Evolutionary conservation across 805 yeast species (phyloP), one percentile per base, ranked within the genome.

Genomic region (Metschnikowia dekortorum): DNA sequence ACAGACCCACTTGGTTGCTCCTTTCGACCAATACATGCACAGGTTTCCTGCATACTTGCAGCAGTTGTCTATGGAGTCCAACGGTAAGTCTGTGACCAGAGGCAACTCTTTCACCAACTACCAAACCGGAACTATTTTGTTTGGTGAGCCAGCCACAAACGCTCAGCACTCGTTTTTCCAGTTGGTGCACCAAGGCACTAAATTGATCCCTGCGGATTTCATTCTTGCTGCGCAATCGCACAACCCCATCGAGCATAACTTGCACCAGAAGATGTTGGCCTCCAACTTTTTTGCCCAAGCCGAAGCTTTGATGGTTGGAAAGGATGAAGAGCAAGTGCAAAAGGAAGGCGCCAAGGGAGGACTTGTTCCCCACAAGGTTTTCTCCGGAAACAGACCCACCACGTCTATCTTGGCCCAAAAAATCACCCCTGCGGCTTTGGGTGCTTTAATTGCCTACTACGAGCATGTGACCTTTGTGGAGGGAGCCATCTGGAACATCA

Each of bases 141-240:
- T 94, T 65, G 99, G 99, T 67, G 99, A 94, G 78, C 98, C 99
- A 67, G 94, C 96, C 56, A 94, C 99, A 53, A 94, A 94, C 71
- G 95, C 99, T 49, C 99, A 94, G 79, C 99, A 94, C 76, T 91
- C 97, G 33, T 94, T 94, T 87, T 94, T 94, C 92, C 99, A 94
- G 78, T 83, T 94, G 73, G 96, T 94, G 52, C 99, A 94, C 77
- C 99, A 94, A 79, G 99, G 99, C 70, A 90, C 98, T 59, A 94
- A 94, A 78, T 78, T 91, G 69, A 94, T 94, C 61, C 99, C 99
- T 63, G 77, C 98, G 35, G 99, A 94, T 73, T 94, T 94, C 78
- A 89, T 94, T 67, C 74, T 94, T 61, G 97, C 98, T 63, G 98
- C 99, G 50, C 84, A 89, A 77, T 89, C 97, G 48, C 98, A 94